A percentile compares a stretch with the other conserved stretches of the same genome.
Conservation (phyloP, 2,329 filamentous ascomycete genomes). For the Fusarium nisikadoi region DNA sequence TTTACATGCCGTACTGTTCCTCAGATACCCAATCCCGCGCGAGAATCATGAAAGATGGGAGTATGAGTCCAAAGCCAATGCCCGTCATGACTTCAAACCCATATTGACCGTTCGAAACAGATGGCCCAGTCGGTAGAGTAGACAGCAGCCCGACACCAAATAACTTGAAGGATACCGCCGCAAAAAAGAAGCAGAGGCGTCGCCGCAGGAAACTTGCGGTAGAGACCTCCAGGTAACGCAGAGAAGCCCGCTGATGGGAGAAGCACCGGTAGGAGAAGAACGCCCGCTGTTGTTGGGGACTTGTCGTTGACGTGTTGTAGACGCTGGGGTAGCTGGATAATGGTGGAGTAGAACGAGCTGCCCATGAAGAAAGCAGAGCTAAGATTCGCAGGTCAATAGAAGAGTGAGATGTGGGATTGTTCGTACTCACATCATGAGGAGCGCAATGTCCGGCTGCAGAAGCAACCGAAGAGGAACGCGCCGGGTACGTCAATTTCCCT, state of each 20-base stretch:
- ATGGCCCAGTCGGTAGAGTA: neutral
- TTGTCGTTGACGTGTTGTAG: neutral
- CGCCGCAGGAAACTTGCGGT: neutral
- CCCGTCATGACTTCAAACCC: neutral
- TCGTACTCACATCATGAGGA: neutral
- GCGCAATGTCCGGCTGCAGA: neutral
- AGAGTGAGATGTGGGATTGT: neutral
- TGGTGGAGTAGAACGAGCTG: neutral
- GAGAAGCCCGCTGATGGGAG: neutral
- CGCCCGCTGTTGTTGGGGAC: neutral
- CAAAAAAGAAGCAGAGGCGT: neutral
- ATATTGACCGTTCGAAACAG: neutral
- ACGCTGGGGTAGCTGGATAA: neutral
- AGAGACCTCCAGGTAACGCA: neutral
- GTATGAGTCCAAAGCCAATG: neutral
- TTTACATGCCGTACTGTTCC: neutral
- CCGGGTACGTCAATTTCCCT: neutral
- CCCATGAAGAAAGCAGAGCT: neutral
- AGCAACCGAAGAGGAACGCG: neutral
- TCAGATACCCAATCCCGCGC: neutral
- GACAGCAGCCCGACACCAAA: neutral
- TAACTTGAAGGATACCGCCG: neutral
- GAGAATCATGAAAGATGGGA: neutral
- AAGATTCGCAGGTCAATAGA: neutral
- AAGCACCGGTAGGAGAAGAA: neutral